A percentile compares a stretch with the other conserved stretches of the same genome.
Conservation (phyloP, 169 alveolate genomes). For the Toxoplasma gondii region DNA sequence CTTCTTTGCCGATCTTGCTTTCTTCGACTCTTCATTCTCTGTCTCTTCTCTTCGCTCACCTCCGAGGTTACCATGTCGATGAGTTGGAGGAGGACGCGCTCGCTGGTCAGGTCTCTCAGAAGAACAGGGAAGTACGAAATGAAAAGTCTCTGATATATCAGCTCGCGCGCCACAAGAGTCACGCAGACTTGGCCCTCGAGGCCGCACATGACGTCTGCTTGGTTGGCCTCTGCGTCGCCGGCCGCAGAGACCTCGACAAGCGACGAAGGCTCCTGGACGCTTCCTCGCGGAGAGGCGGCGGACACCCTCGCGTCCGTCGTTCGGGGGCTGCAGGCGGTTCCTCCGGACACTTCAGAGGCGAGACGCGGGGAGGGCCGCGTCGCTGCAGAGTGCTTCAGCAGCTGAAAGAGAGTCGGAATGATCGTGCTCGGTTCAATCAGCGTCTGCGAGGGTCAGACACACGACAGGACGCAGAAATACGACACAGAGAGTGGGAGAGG, state of each 20-base stretch:
- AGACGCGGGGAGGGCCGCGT: neutral
- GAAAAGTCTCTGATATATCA: neutral
- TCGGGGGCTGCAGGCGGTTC: neutral
- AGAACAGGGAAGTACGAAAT: neutral
- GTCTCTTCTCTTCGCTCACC: neutral
- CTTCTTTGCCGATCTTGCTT: too few species aligned
- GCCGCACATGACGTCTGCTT: neutral
- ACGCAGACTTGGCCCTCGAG: conserved; percentile 16
- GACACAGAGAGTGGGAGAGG: too few species aligned
- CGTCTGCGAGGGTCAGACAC: neutral
- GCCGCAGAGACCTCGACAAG: neutral
- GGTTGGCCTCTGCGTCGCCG: neutral
- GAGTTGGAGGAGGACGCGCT: neutral
- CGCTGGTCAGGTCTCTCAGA: neutral
- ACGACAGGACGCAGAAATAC: neutral
- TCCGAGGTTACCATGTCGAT: neutral
- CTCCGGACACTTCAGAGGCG: neutral
- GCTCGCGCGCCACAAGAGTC: conserved; percentile 5
- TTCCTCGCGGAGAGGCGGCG: neutral
- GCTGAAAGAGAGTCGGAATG: neutral
- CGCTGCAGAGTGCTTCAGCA: neutral
- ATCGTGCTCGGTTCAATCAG: neutral
- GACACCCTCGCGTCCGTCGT: neutral
- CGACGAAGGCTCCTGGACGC: neutral
- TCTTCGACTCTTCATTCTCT: too few species aligned